Base-by-base conservation (phyloP, 2,329 filamentous ascomycete genomes). In the Colletotrichum incanum region DNA sequence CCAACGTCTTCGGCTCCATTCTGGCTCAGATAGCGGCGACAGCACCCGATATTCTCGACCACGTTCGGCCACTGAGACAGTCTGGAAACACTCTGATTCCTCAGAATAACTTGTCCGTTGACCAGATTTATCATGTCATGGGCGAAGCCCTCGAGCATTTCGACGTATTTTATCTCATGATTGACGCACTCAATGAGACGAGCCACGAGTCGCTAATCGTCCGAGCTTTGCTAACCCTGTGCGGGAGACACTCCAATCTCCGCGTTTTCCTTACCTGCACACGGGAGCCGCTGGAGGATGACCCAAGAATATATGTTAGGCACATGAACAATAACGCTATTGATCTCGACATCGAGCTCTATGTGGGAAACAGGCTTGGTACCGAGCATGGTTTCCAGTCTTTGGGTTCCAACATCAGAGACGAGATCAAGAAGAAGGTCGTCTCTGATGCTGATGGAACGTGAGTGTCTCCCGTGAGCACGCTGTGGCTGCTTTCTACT, bases 1-100 rank as follows among this genome's bases (percentile, higher is more conserved):
- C 73, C 45, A 78, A 78, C 56, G 72, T 79, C n/a, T 74, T 80
- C 62, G 77, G 76, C 52, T 79, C 77, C 49, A 69, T 80, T 23
- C 68, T 79, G 18, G 76, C 76, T 26, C 76, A 79, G 45, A 67
- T 77, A 5, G 73, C 61, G 28, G 52, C 50, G 50, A 47, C 61
- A 6, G 59, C 56, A 2, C 74, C 74, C 14, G 65, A 73, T 0
- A 64, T 77, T 26, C 71, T 75, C 20, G 60, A 75, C n/a, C 62
- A 74, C 34, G 69, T 76, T 39, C 62, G 71, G 23, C 73, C 68
- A 1, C 75, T 76, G 23, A 74, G 67, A 4, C 73, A 59, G 18
- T 43, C 54, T 1, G 56, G 50, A n/a, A 56, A 67, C 1, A 55
- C 43, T 3, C 68, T 76, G 26, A 74, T 77, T 12, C 72, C 74